phyloP scores from a whole-genome alignment of 768 basidiomycete genomes.

The Rhodotorula paludigena region DNA sequence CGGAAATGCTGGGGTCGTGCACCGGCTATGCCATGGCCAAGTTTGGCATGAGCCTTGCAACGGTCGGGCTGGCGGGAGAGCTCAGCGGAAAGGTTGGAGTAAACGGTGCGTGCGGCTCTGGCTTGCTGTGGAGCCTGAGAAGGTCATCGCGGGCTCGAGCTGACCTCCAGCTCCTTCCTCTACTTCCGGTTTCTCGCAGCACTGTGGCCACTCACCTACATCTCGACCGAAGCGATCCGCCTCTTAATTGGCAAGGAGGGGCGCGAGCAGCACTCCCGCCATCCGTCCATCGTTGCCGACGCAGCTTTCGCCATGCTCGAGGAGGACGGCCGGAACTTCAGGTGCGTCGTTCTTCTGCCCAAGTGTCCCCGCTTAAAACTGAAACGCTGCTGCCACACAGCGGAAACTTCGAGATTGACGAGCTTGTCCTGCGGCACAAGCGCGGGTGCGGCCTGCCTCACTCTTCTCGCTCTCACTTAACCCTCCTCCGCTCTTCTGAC shows the following conservation, averaged over 20 bases:
- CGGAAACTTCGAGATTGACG: constrained; percentile 20
- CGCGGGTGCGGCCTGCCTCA: neutral
- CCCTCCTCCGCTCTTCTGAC: too few species aligned
- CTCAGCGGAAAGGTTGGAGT: constrained; percentile 9
- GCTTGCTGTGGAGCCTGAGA: neutral
- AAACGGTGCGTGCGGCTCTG: neutral
- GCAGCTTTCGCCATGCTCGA: constrained; percentile 18
- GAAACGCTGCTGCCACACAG: neutral
- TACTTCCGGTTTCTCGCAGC: neutral
- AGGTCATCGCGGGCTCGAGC: neutral
- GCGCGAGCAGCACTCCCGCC: neutral
- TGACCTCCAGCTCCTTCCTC: neutral
- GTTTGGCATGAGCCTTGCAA: constrained; percentile 12
- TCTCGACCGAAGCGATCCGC: constrained; percentile 18
- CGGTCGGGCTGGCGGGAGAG: constrained; percentile 13
- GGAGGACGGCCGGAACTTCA: neutral
- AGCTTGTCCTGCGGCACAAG: constrained; percentile 8
- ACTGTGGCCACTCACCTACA: constrained; percentile 19
- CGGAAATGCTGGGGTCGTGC: neutral
- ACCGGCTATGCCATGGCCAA: constrained; percentile 24
- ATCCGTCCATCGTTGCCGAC: constrained; percentile 19
- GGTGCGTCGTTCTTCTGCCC: neutral
- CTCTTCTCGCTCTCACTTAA: too few species aligned
- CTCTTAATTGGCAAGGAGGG: constrained; percentile 5
- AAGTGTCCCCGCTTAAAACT: too few species aligned